phyloP scores from a whole-genome alignment of 202 grass and related monocot genomes.

The Alloteropsis angusta region DNA sequence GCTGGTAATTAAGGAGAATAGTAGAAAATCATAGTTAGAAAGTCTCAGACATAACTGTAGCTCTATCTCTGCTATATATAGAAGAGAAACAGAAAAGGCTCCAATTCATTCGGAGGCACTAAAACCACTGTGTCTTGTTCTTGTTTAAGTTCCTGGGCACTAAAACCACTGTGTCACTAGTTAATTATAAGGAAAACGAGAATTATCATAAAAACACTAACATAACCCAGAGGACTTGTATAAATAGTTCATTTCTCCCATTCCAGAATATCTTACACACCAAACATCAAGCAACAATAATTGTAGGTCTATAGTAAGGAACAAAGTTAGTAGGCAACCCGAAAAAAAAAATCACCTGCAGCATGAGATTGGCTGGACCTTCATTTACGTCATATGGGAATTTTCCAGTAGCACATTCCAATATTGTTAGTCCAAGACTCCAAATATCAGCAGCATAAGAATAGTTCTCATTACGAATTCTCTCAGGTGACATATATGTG shows the following conservation, averaged over 20 bases:
- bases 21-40: background rate
- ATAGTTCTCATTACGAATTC: constrained; percentile 89
- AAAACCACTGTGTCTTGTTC: background rate
- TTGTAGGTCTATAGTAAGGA: background rate
- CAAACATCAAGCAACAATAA: background rate
- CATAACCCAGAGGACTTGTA: background rate
- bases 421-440: constrained; percentile 85
- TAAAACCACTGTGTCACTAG: background rate
- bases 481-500: constrained; percentile 98
- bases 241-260: background rate
- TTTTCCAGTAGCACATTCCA: constrained; percentile 92
- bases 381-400: constrained; percentile 93
- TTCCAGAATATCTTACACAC: background rate
- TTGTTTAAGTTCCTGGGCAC: background rate
- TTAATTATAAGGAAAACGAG: background rate
- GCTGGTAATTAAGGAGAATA: background rate
- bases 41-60: background rate
- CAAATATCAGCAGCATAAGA: constrained; percentile 96
- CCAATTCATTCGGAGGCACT: background rate
- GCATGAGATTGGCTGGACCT: constrained; percentile 93
- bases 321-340: background rate
- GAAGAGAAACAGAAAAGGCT: background rate
- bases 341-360: constrained; percentile 47
- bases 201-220: background rate
- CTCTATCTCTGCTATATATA: background rate